phyloP scores from a whole-genome alignment of 768 basidiomycete genomes.

The Pleurotus sapidus region DNA sequence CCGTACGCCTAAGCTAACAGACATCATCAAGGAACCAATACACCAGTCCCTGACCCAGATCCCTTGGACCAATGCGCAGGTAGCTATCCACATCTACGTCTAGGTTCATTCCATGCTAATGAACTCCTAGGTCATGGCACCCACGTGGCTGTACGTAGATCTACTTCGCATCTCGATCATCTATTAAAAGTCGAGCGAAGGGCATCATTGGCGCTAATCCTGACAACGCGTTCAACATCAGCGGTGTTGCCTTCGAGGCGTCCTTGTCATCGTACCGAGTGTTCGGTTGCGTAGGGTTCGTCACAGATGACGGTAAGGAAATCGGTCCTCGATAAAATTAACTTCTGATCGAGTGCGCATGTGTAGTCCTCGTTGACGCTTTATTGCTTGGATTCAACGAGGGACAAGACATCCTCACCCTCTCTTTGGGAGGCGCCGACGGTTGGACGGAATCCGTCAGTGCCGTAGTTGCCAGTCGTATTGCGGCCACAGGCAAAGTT shows the following conservation, averaged over 20 bases:
- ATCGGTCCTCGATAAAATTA: neutral
- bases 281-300: conserved; percentile 55
- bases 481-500: conserved; percentile 54
- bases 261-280: conserved; percentile 53
- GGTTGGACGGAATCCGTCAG: conserved; percentile 62
- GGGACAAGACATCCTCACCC: conserved; percentile 58
- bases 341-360: neutral
- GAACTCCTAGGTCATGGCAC: conserved; percentile 41
- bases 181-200: conserved; percentile 11
- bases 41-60: conserved; percentile 46
- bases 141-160: conserved; percentile 44
- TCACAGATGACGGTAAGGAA: conserved; percentile 49
- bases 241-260: conserved; percentile 66
- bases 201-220: conserved; percentile 65
- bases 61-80: conserved; percentile 52
- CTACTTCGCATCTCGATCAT: conserved; percentile 19
- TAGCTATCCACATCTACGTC: conserved; percentile 14
- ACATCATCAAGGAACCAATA: conserved; percentile 33
- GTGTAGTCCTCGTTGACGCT: conserved; percentile 40
- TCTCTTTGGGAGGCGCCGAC: conserved; percentile 61
- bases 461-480: conserved; percentile 55
- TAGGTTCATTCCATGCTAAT: neutral
- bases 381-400: conserved; percentile 49
- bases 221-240: conserved; percentile 60
- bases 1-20: neutral